Percentiles rank a stretch among this genome's conserved stretches.
phyloP scores from a whole-genome alignment of 192 early-diverging fungal species.

The Oehlia diaphana region DNA sequence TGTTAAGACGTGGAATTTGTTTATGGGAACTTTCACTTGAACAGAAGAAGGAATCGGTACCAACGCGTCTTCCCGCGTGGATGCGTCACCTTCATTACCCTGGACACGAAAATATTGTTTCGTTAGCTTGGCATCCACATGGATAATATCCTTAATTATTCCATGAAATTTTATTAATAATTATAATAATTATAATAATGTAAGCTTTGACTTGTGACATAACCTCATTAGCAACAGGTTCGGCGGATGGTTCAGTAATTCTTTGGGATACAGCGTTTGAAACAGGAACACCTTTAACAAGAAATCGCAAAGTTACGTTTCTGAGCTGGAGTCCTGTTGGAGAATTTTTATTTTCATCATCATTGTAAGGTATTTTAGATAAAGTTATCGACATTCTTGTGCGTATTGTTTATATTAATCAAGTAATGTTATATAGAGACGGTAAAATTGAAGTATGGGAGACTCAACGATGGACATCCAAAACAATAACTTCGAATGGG shows the following conservation, averaged over 20 bases:
- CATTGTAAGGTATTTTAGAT: conserved; percentile 20
- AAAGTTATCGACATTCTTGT: too few relatives aligned
- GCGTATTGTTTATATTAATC: neutral
- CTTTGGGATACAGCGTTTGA: conserved; percentile 25
- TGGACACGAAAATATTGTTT: conserved; percentile 28
- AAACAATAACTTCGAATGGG: neutral
- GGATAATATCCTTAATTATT: conserved; percentile 29
- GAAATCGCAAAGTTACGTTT: neutral
- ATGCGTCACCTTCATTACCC: conserved; percentile 31
- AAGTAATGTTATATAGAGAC: neutral
- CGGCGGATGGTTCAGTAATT: conserved; percentile 26
- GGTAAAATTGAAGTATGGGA: conserved; percentile 25
- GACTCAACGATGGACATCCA: conserved; percentile 24
- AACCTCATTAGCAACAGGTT: conserved; percentile 26
- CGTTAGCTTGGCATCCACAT: conserved; percentile 29
- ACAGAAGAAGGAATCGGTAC: neutral
- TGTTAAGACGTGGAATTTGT: conserved; percentile 21
- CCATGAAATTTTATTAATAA: neutral
- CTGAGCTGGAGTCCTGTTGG: conserved; percentile 25
- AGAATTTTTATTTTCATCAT: conserved; percentile 16
- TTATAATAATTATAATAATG: neutral
- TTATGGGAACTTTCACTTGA: conserved; percentile 28
- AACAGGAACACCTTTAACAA: conserved; percentile 10
- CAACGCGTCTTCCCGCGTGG: conserved; percentile 4
- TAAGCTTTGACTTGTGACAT: conserved; percentile 1